Evolutionary conservation across 2,329 filamentous ascomycete species (phyloP).

Genomic region (Ustulina deusta): DNA sequence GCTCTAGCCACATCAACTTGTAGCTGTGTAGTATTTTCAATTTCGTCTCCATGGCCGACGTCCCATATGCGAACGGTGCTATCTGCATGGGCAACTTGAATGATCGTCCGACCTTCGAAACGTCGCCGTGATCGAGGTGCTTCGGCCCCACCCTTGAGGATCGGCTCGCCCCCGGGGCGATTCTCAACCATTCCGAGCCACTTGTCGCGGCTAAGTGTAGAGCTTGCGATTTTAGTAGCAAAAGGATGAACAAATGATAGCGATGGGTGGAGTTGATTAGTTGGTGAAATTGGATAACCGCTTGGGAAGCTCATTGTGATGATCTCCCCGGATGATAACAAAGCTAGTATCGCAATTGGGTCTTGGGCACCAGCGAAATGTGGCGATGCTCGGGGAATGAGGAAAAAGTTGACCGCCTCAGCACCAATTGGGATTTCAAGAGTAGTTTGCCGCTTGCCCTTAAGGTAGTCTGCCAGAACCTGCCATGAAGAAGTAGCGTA

Average conservation of each 20-base stretch:
- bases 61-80: slow-evolving; percentile 95
- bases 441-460: slow-evolving; percentile 77
- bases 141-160: slow-evolving; percentile 84
- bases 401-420: slow-evolving; percentile 81
- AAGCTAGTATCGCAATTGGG: slow-evolving; percentile 83
- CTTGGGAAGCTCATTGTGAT: slow-evolving; percentile 92
- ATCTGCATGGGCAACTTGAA: slow-evolving; percentile 90
- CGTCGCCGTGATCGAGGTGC: slow-evolving; percentile 76
- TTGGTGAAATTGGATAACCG: slow-evolving; percentile 89
- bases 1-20: slow-evolving; percentile 90
- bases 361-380: slow-evolving; percentile 91
- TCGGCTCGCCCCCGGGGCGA: slow-evolving; percentile 79
- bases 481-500: slow-evolving; percentile 96
- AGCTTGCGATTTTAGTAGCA: slow-evolving; percentile 77
- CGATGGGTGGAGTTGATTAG: slow-evolving; percentile 90
- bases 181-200: slow-evolving; percentile 95
- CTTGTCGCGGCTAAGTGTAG: slow-evolving; percentile 78
- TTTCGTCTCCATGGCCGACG: slow-evolving; percentile 88
- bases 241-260: slow-evolving; percentile 92
- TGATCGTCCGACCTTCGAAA: slow-evolving; percentile 84
- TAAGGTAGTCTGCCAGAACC: slow-evolving; percentile 80
- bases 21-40: slow-evolving; percentile 84
- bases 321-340: slow-evolving; percentile 88
- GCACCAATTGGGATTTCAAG: slow-evolving; percentile 82
- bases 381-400: slow-evolving; percentile 84